A percentile compares a stretch with the other conserved stretches of the same genome.
These are phyloP conservation scores for Clavulina sp. DNA, from an alignment of 768 basidiomycete genomes.

Conservation along the genomic window DNA sequence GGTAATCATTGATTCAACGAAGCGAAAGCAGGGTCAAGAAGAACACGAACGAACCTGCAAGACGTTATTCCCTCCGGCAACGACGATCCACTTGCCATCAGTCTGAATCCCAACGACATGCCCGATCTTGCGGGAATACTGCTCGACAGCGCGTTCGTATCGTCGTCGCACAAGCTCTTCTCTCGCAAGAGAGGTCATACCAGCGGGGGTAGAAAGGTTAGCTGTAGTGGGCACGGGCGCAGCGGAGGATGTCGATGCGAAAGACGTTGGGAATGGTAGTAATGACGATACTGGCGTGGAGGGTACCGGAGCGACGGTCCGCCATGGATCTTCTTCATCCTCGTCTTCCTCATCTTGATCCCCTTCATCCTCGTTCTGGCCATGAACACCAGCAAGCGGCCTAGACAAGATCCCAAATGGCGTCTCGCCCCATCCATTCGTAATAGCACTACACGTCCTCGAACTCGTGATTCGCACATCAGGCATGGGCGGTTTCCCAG, in stretches of 20 bases:
- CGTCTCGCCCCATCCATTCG: background rate
- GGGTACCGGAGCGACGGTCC: no score
- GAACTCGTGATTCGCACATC: background rate
- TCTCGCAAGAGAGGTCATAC: constrained; percentile 16
- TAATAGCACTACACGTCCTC: background rate
- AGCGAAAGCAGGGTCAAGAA: constrained; percentile 1
- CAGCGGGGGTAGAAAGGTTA: constrained; percentile 50
- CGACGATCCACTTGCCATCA: constrained; percentile 72
- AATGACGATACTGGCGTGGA: background rate
- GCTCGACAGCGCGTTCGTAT: constrained; percentile 29
- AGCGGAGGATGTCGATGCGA: constrained; percentile 31
- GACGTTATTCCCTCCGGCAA: constrained; percentile 36
- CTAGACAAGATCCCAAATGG: background rate
- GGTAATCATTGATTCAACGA: constrained; percentile 3
- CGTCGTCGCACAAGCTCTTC: background rate
- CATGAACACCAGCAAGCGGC: no score
- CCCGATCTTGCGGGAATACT: constrained; percentile 60
- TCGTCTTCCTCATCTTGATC: background rate
- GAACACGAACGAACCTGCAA: background rate
- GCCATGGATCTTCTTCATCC: no score
- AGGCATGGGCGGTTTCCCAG: no score
- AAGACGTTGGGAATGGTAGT: background rate
- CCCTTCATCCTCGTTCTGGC: constrained; percentile 1
- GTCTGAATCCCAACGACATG: constrained; percentile 59
- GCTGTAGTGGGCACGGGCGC: constrained; percentile 51